Evolutionary conservation across 345 rosid species (phyloP).

Genomic region (Luvunga scandens): DNA sequence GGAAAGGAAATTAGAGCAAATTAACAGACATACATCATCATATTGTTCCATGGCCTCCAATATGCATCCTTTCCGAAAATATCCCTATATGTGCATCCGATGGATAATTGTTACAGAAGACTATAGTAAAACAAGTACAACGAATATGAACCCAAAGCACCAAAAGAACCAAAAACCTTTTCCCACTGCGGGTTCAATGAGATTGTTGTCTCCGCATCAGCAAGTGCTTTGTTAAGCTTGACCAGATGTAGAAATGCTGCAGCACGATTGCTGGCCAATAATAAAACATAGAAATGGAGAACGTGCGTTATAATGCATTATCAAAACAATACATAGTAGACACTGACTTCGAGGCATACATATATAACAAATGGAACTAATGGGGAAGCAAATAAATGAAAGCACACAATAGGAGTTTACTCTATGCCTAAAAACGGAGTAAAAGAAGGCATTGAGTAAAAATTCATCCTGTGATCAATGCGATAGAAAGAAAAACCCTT

Average conservation of each 20-base stretch:
- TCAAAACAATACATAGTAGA: too few relatives aligned
- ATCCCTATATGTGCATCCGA: slow-evolving; percentile 52
- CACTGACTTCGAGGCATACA: not conserved
- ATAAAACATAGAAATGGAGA: slow-evolving; percentile 10
- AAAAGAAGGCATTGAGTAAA: not conserved
- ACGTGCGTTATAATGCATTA: not conserved
- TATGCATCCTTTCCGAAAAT: slow-evolving; percentile 95
- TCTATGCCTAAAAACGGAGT: not conserved
- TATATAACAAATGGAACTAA: not conserved
- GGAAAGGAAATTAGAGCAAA: slow-evolving; percentile 3
- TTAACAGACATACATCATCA: slow-evolving; percentile 56
- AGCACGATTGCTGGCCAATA: slow-evolving; percentile 76
- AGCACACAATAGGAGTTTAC: not conserved
- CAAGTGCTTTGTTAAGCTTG: slow-evolving; percentile 87
- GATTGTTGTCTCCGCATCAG: slow-evolving; percentile 90
- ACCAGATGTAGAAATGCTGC: slow-evolving; percentile 90
- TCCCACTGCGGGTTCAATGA: slow-evolving; percentile 88
- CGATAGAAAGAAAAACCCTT: not conserved
- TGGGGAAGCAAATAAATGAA: not conserved
- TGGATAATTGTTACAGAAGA: not conserved
- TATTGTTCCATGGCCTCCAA: slow-evolving; percentile 94
- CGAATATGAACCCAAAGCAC: not conserved
- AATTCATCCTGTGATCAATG: not conserved
- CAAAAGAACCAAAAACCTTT: slow-evolving; percentile 45
- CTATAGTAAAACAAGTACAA: not conserved